Percentiles rank a stretch among this genome's conserved stretches.
Evolutionary conservation across 139 green algal species (phyloP).

Genomic region (Coelastrella sp.): DNA sequence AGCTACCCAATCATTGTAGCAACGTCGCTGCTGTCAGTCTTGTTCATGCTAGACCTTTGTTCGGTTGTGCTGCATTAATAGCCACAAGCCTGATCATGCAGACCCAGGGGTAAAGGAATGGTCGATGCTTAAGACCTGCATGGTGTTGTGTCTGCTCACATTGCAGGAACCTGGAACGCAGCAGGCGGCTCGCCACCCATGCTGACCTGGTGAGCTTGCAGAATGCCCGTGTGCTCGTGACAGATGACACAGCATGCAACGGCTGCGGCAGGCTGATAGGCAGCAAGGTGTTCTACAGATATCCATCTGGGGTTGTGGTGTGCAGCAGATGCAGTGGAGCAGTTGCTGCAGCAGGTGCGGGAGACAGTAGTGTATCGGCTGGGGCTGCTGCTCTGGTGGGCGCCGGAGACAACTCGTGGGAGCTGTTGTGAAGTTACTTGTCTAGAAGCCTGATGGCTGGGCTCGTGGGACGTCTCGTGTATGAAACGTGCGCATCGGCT

Average conservation of each 20-base stretch:
- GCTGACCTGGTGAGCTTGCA: constrained; percentile 53
- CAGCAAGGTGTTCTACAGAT: constrained; percentile 54
- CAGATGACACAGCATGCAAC: constrained; percentile 58
- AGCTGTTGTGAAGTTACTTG: not conserved
- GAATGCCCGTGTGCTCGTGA: constrained; percentile 43
- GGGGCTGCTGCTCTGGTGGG: not conserved
- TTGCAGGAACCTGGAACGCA: constrained; percentile 51
- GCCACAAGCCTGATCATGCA: no score
- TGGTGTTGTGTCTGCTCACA: no score
- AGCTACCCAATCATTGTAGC: no score
- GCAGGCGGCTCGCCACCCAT: constrained; percentile 54
- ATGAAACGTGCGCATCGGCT: no score
- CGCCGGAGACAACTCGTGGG: not conserved
- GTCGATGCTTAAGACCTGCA: no score
- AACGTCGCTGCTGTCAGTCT: no score
- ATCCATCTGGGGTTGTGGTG: constrained; percentile 57
- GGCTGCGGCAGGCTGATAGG: constrained; percentile 52
- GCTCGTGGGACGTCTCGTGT: no score
- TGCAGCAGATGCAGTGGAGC: constrained; percentile 55
- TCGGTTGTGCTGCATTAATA: no score
- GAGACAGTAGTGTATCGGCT: not conserved
- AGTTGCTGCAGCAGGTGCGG: constrained; percentile 8
- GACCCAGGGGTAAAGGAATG: no score
- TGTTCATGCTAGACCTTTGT: no score
- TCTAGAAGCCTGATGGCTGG: no score